phyloP scores from a whole-genome alignment of 2,329 filamentous ascomycete genomes.

The Neofusicoccum umdonicola region DNA sequence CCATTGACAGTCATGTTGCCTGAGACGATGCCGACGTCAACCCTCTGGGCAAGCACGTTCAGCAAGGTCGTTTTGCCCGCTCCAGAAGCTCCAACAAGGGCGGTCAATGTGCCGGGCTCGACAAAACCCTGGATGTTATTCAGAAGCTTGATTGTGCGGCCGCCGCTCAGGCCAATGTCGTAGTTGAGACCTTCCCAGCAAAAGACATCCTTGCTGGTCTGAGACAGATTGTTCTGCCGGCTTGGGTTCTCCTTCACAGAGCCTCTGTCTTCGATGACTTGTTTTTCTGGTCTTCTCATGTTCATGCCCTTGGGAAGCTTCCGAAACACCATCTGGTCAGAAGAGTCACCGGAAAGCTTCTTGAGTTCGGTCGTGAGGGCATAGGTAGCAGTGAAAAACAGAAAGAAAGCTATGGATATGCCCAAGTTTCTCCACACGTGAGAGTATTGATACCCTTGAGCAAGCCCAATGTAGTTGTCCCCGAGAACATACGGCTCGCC shows the following conservation, averaged over 20 bases:
- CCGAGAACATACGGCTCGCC: slow-evolving; percentile 40
- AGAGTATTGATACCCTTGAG: slow-evolving; percentile 39
- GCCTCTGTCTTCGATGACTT: too few relatives aligned
- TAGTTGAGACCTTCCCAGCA: slow-evolving; percentile 57
- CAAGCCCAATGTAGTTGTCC: slow-evolving; percentile 33
- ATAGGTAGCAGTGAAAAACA: slow-evolving; percentile 64
- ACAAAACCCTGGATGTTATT: slow-evolving; percentile 56
- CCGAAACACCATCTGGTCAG: slow-evolving; percentile 35
- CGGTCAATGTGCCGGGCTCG: slow-evolving; percentile 55
- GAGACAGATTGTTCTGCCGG: too few relatives aligned
- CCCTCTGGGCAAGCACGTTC: slow-evolving; percentile 36
- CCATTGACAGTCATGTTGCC: slow-evolving; percentile 41
- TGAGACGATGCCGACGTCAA: slow-evolving; percentile 37
- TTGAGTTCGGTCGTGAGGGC: slow-evolving; percentile 59
- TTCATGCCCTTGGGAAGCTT: slow-evolving; percentile 43
- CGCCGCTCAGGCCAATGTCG: slow-evolving; percentile 52
- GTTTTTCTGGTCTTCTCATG: too few relatives aligned
- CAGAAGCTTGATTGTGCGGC: slow-evolving; percentile 47
- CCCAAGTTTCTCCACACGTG: slow-evolving; percentile 63
- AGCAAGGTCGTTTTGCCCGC: slow-evolving; percentile 40
- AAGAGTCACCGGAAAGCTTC: slow-evolving; percentile 26
- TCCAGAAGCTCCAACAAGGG: slow-evolving; percentile 39
- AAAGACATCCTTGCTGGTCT: slow-evolving; percentile 55
- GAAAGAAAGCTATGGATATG: slow-evolving; percentile 62
- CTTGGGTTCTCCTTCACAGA: too few relatives aligned